A percentile compares a stretch with the other conserved stretches of the same genome.
Evolutionary conservation across 768 basidiomycete species (phyloP).

Genomic region (Mycena albidolilacea): DNA sequence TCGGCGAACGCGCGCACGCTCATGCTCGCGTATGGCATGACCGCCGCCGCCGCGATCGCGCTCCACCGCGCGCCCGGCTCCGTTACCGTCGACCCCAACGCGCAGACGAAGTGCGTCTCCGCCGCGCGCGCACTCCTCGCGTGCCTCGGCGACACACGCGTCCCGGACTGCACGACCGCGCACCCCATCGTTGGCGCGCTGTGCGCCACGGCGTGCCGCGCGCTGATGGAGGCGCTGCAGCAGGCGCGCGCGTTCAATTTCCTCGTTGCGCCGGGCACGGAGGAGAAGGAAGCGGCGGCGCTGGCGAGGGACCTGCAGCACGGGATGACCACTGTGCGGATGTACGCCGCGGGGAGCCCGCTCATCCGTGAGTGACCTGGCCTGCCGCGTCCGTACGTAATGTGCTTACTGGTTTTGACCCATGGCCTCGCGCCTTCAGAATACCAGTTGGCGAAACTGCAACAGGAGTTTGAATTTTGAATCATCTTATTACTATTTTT

Average conservation of each 20-base stretch:
- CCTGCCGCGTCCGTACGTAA: too few species aligned
- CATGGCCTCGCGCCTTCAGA: neutral
- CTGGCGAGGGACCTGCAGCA: neutral
- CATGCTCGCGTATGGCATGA: constrained; percentile 27
- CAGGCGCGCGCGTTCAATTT: neutral
- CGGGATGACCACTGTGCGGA: constrained; percentile 13
- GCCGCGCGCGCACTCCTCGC: constrained; percentile 36
- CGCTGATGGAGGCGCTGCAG: constrained; percentile 14
- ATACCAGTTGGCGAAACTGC: constrained; percentile 19
- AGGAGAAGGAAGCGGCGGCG: neutral
- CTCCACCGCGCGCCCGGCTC: constrained; percentile 13
- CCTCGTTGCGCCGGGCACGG: neutral
- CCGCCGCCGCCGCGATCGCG: constrained; percentile 34
- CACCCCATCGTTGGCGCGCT: constrained; percentile 6
- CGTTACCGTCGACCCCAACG: neutral
- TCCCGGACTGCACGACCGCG: constrained; percentile 7
- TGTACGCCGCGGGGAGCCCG: constrained; percentile 20
- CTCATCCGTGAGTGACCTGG: constrained; percentile 7
- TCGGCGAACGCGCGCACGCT: neutral
- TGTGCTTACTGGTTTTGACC: too few species aligned
- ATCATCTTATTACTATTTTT: too few species aligned
- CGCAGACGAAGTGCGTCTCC: constrained; percentile 21
- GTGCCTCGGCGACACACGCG: constrained; percentile 10
- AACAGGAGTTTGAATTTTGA: constrained; percentile 9
- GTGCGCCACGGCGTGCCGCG: constrained; percentile 4